These are phyloP conservation scores for Tuctoria greenei DNA, from an alignment of 176 grass and related monocot species.

Conservation along the genomic window DNA sequence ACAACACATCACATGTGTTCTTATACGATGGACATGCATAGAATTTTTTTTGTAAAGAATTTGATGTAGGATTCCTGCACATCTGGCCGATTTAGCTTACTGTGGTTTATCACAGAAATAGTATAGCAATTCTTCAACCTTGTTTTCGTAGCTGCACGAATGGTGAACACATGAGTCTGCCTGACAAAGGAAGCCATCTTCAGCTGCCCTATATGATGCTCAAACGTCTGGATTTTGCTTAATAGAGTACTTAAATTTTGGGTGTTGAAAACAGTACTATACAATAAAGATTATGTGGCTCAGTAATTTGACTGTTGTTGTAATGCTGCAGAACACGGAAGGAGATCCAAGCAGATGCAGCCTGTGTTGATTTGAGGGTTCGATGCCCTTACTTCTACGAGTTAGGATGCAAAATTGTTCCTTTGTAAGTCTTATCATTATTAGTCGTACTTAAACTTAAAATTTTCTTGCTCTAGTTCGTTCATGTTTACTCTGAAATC, in stretches of 20 bases:
- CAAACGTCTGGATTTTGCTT: not conserved
- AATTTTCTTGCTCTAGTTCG: not conserved
- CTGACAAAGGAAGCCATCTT: not conserved
- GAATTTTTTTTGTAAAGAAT: not conserved
- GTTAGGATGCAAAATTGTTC: constrained; percentile 86
- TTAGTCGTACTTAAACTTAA: not conserved
- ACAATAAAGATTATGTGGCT: not conserved
- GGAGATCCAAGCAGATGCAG: constrained; percentile 94
- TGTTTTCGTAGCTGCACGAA: not conserved
- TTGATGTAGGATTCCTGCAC: not conserved
- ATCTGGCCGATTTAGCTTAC: not conserved
- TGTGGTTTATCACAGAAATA: constrained; percentile 15
- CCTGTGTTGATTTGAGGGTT: constrained; percentile 80
- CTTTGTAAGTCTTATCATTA: constrained; percentile 56
- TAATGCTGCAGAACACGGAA: constrained; percentile 69
- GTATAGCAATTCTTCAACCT: not conserved
- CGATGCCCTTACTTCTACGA: constrained; percentile 87
- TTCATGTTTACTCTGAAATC: not conserved
- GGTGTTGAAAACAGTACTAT: not conserved
- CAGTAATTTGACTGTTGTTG: not conserved
- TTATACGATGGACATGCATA: not conserved
- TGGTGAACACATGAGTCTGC: not conserved
- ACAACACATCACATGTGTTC: not conserved
- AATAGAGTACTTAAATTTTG: not conserved
- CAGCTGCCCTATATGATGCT: not conserved